These are phyloP conservation scores for Solanum okadae DNA, from an alignment of 257 asterid genomes.

Conservation along the genomic window DNA sequence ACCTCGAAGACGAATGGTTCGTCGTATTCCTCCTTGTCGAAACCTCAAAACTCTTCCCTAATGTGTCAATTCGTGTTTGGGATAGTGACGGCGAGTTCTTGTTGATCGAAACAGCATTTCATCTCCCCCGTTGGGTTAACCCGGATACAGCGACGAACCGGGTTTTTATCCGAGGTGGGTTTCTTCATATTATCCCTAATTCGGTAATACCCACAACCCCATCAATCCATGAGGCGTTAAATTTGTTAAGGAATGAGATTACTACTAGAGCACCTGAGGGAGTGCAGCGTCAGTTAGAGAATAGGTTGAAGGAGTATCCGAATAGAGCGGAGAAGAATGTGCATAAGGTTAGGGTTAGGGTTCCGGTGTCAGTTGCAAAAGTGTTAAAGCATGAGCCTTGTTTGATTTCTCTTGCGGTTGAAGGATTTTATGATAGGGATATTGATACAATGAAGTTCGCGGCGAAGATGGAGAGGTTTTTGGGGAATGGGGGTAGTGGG, in stretches of 20 bases:
- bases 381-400: constrained; percentile 66
- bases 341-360: constrained; percentile 51
- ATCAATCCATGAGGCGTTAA: constrained; percentile 30
- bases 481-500: constrained; percentile 38
- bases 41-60: constrained; percentile 39
- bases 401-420: constrained; percentile 64
- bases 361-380: constrained; percentile 72
- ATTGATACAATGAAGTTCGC: constrained; percentile 83
- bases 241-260: constrained; percentile 9
- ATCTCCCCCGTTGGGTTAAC: constrained; percentile 78
- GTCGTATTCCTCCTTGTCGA: constrained; percentile 64
- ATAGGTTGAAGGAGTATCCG: constrained; percentile 62
- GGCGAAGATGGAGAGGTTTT: constrained; percentile 64
- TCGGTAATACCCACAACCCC: constrained; percentile 36
- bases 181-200: constrained; percentile 50
- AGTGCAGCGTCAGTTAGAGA: constrained; percentile 51
- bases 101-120: constrained; percentile 73
- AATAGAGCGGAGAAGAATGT: constrained; percentile 54
- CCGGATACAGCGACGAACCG: constrained; percentile 76
- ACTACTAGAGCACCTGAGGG: constrained; percentile 35
- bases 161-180: constrained; percentile 64
- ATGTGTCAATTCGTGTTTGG: constrained; percentile 59
- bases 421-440: constrained; percentile 88
- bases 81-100: constrained; percentile 87
- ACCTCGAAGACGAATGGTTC: constrained; percentile 94